Base-by-base conservation (phyloP, 2,329 filamentous ascomycete genomes). In the Decorospora gaudefroyi region DNA sequence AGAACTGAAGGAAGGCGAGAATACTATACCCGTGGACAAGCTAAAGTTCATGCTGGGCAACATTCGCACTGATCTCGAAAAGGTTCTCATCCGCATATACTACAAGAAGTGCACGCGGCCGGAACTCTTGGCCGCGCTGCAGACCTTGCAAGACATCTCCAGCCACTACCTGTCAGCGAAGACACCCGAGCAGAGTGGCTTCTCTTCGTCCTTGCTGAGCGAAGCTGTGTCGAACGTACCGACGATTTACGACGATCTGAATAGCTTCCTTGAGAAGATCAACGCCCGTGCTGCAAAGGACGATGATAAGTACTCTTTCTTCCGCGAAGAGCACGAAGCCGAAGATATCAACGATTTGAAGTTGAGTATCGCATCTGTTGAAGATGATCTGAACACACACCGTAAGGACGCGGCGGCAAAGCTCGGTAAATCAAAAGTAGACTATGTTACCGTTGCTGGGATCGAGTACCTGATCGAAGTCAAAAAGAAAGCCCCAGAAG, bases 391-490 rank as follows among this genome's bases (percentile, higher is more conserved):
- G 1, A 81, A 92, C 48, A 80, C 83, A 11, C 89, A 97, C 68
- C 85, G 86, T 27, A 69, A 79, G 18, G 81, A 78, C 9, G 90
- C 89, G 2, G 88, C 87, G 1, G 75, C 81, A 30, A 87, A 84
- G 46, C 75, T 99, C 12, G 84, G 84, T 50, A 86, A 84, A 65
- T 87, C 75, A 2, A 81, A 83, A 31, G 81, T 93, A 15, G 78
- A 85, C 4, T 99, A 96, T 64, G 83, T 84, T 17, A 93, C 89
- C 0, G 88, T 93, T 6, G 82, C 90, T 1, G 91, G 91, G 6
- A 95, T 97, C 57, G 93, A 97, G 67, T 99, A 90, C 65, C 81
- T 99, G 13, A 88, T 99, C 60, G 93, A 97, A 71, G 87, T 99
- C 4, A 80, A 88, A 55, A 96, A 95, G 69, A 78, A 79, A 1